Conservation (phyloP, 2,329 filamentous ascomycete species). For the Xylaria sp. region DNA sequence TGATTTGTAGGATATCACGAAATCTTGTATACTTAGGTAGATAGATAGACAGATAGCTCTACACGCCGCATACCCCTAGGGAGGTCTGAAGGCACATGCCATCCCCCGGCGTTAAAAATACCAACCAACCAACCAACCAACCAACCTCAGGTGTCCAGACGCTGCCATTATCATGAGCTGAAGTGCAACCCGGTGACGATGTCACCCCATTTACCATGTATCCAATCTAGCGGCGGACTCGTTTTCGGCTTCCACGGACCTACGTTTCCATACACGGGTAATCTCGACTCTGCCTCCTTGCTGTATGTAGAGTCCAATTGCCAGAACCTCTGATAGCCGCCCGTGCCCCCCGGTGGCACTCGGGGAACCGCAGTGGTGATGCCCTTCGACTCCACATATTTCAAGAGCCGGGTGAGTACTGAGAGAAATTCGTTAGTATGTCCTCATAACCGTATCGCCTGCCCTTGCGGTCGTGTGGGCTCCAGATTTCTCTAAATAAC, state of each 20-base stretch:
- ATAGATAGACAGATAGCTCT: neutral
- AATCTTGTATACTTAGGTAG: neutral
- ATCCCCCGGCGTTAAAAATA: neutral
- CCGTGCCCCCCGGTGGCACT: conserved; percentile 39
- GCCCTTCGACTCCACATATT: conserved; percentile 52
- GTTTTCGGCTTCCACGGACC: conserved; percentile 28
- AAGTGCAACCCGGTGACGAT: conserved; percentile 27
- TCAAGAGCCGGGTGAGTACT: conserved; percentile 56
- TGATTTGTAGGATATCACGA: neutral
- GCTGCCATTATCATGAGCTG: conserved; percentile 13
- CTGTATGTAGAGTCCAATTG: conserved; percentile 25
- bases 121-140: neutral
- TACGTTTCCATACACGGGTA: conserved; percentile 23
- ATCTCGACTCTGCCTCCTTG: neutral
- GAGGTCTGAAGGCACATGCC: neutral
- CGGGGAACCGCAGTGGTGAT: conserved; percentile 52
- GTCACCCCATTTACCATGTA: conserved; percentile 21
- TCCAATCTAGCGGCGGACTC: conserved; percentile 22
- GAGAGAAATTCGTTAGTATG: neutral
- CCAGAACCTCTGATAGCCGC: conserved; percentile 26
- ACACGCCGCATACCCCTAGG: neutral
- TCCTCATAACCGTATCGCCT: neutral
- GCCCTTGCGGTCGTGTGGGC: no score
- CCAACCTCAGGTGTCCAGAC: no score
- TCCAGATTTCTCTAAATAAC: no score